Evolutionary conservation across 768 basidiomycete species (phyloP).

Genomic region (Panus rudis): DNA sequence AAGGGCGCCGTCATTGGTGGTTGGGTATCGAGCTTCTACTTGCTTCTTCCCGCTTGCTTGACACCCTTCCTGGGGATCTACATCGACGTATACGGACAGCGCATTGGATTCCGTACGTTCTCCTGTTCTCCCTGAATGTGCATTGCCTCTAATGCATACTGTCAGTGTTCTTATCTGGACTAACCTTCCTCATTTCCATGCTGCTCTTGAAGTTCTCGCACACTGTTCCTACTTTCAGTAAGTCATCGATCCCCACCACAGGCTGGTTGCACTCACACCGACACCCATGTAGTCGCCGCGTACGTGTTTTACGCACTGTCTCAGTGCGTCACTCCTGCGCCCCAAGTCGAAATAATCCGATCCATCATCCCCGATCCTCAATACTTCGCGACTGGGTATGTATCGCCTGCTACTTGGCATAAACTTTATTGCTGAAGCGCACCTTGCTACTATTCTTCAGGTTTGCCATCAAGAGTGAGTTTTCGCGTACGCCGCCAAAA

Average conservation of each 20-base stretch:
- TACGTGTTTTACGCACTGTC: slow-evolving; percentile 37
- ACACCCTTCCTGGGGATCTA: slow-evolving; percentile 36
- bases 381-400: slow-evolving; percentile 34
- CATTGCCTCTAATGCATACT: background rate
- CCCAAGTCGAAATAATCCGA: slow-evolving; percentile 33
- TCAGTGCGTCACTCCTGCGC: slow-evolving; percentile 28
- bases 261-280: background rate
- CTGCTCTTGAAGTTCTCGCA: slow-evolving; percentile 32
- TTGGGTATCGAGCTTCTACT: slow-evolving; percentile 38
- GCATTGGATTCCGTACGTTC: slow-evolving; percentile 31
- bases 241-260: too few relatives aligned
- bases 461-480: slow-evolving; percentile 35
- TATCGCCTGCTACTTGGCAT: background rate
- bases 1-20: slow-evolving; percentile 38
- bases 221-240: slow-evolving; percentile 31
- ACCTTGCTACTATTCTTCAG: slow-evolving; percentile 10
- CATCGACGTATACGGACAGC: slow-evolving; percentile 32
- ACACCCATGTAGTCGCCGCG: slow-evolving; percentile 26
- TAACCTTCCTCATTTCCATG: slow-evolving; percentile 36
- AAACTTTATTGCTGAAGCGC: slow-evolving; percentile 5
- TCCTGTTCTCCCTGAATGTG: background rate
- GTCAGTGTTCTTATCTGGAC: slow-evolving; percentile 32
- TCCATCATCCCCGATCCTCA: slow-evolving; percentile 35
- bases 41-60: slow-evolving; percentile 32
- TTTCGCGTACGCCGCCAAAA: background rate